These are phyloP conservation scores for Phyllosticta citriasiana DNA, from an alignment of 2,329 filamentous ascomycete genomes.

Conservation along the genomic window DNA sequence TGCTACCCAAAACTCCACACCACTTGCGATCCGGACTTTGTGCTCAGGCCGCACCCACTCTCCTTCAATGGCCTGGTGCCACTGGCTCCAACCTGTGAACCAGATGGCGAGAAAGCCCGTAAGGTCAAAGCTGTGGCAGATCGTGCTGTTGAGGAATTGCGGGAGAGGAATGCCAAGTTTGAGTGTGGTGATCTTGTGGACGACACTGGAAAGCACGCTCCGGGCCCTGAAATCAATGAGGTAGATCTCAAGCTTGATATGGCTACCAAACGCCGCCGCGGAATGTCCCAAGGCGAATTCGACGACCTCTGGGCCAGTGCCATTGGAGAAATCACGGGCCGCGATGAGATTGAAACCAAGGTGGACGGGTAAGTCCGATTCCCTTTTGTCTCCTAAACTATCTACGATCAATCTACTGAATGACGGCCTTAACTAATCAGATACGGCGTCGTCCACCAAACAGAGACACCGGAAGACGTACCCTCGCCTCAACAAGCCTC, in stretches of 20 bases:
- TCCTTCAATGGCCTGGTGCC: slow-evolving; percentile 73
- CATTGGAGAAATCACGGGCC: slow-evolving; percentile 57
- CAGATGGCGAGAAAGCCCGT: slow-evolving; percentile 84
- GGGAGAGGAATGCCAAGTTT: slow-evolving; percentile 75
- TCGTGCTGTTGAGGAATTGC: slow-evolving; percentile 74
- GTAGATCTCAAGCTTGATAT: slow-evolving; percentile 69
- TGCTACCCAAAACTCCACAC: slow-evolving; percentile 72
- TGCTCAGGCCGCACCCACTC: slow-evolving; percentile 75
- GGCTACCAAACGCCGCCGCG: slow-evolving; percentile 54
- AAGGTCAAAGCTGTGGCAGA: slow-evolving; percentile 82
- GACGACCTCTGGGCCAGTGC: slow-evolving; percentile 75
- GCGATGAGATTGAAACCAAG: slow-evolving; percentile 50
- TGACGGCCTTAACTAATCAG: slow-evolving; percentile 65
- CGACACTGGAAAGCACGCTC: slow-evolving; percentile 49
- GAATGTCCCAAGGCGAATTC: slow-evolving; percentile 70
- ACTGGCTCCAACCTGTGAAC: slow-evolving; percentile 82
- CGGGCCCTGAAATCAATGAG: slow-evolving; percentile 56
- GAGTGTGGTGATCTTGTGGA: slow-evolving; percentile 71
- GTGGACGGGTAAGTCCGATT: slow-evolving; percentile 47
- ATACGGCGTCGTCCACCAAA: slow-evolving; percentile 53
- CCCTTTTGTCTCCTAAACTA: slow-evolving; percentile 12
- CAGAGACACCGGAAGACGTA: slow-evolving; percentile 59
- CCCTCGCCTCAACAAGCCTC: slow-evolving; percentile 78
- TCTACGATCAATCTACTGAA: background rate
- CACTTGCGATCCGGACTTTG: slow-evolving; percentile 76